phyloP scores from a whole-genome alignment of 2,329 filamentous ascomycete genomes.

The Trichophyton verrucosum region DNA sequence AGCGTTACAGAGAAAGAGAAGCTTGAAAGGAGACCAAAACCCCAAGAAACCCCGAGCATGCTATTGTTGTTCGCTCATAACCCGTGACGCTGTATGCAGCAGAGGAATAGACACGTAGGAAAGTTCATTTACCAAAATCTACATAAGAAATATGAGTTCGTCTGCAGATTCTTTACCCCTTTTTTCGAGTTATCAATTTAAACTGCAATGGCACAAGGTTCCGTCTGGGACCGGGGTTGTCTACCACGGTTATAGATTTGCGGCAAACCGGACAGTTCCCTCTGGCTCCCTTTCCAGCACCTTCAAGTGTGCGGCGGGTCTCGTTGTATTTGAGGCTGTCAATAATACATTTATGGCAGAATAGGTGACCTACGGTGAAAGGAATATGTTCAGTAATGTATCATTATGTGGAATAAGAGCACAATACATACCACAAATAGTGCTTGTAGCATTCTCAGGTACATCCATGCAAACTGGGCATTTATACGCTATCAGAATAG shows the following conservation, averaged over 20 bases:
- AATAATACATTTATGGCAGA: slow-evolving; percentile 51
- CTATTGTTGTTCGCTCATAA: background rate
- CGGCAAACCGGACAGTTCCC: slow-evolving; percentile 37
- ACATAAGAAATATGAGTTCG: background rate
- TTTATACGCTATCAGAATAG: slow-evolving; percentile 37
- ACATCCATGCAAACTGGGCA: slow-evolving; percentile 55
- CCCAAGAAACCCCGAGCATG: background rate
- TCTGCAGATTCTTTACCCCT: background rate
- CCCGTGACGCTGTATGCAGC: background rate
- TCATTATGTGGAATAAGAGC: background rate
- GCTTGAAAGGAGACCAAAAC: background rate
- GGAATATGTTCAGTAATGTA: background rate
- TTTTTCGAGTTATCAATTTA: slow-evolving; percentile 24
- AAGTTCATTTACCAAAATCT: background rate
- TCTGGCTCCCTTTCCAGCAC: slow-evolving; percentile 20
- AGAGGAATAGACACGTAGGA: too few relatives aligned
- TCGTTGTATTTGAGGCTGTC: slow-evolving; percentile 48
- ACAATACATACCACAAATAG: slow-evolving; percentile 44
- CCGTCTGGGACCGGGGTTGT: slow-evolving; percentile 23
- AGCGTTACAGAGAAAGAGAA: background rate
- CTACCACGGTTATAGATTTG: slow-evolving; percentile 28
- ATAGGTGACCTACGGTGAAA: slow-evolving; percentile 42
- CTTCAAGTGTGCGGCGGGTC: slow-evolving; percentile 32
- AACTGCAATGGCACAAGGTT: slow-evolving; percentile 30
- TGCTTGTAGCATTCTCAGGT: slow-evolving; percentile 47